A percentile compares a stretch with the other conserved stretches of the same genome.
Conservation (phyloP, 371 early-diverging fungal species). For the Polyrhizophydium stewartii region DNA sequence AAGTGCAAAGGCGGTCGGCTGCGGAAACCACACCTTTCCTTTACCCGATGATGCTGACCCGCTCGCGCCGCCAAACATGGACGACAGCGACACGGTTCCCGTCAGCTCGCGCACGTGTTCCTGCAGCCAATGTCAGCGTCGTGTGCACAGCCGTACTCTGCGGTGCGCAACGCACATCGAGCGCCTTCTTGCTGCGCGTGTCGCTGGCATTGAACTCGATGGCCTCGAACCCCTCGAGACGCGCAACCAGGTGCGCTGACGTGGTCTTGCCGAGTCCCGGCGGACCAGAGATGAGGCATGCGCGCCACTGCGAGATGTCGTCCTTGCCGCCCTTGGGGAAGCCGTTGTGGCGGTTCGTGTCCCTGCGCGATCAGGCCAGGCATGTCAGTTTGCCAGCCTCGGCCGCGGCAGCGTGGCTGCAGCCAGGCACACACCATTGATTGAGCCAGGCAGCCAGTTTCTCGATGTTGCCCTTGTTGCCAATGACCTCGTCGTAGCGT, state of each 20-base stretch:
- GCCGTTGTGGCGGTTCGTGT: constrained; percentile 21
- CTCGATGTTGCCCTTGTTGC: constrained; percentile 78
- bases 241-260: constrained; percentile 85
- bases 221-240: constrained; percentile 73
- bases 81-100: constrained; percentile 45
- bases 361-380: too few relatives aligned
- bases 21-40: neutral
- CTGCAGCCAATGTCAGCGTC: too few relatives aligned
- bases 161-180: constrained; percentile 77
- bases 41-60: neutral
- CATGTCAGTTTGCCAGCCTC: too few relatives aligned
- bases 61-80: neutral
- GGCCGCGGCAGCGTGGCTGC: too few relatives aligned
- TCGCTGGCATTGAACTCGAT: constrained; percentile 99
- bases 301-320: constrained; percentile 43
- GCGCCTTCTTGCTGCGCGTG: constrained; percentile 83
- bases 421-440: constrained; percentile 56
- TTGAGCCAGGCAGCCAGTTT: constrained; percentile 72
- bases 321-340: constrained; percentile 31
- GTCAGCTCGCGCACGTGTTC: too few relatives aligned
- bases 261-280: constrained; percentile 99
- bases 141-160: too few relatives aligned
- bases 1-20: too few relatives aligned
- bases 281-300: constrained; percentile 91
- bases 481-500: constrained; percentile 79